A percentile compares a stretch with the other conserved stretches of the same genome.
Conservation (phyloP, 495 filamentous ascomycete genomes). For the Physcia stellaris region DNA sequence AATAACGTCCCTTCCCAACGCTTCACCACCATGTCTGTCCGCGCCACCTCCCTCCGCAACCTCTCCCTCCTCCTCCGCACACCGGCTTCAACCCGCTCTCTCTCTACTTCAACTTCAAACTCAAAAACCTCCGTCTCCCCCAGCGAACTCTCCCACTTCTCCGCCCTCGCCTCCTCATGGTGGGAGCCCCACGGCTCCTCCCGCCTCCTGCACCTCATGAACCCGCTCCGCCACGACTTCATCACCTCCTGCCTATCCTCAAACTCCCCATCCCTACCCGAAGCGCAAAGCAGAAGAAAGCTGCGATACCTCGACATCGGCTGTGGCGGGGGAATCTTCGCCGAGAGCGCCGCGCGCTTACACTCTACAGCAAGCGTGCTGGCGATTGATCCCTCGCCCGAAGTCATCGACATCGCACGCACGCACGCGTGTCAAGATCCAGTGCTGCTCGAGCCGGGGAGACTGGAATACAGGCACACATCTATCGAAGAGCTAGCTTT, state of each 20-base stretch:
- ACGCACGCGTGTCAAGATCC: conserved; percentile 61
- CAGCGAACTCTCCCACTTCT: conserved; percentile 86
- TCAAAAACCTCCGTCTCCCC: conserved; percentile 61
- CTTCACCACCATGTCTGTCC: too few relatives aligned
- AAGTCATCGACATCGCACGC: conserved; percentile 67
- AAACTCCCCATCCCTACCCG: conserved; percentile 19
- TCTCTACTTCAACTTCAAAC: conserved; percentile 13
- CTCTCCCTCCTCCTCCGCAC: conserved; percentile 1
- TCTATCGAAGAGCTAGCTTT: conserved; percentile 54
- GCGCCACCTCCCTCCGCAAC: conserved; percentile 1
- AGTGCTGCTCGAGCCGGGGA: conserved; percentile 33
- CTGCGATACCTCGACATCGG: conserved; percentile 81
- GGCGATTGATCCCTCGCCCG: conserved; percentile 70
- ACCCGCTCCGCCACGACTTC: conserved; percentile 89
- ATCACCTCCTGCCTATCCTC: conserved; percentile 55
- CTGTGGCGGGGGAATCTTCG: conserved; percentile 94
- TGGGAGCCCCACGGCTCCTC: conserved; percentile 95
- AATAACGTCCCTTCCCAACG: too few relatives aligned
- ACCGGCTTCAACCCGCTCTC: background rate
- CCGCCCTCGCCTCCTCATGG: conserved; percentile 82
- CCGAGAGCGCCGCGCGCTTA: conserved; percentile 75
- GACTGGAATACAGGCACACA: conserved; percentile 55
- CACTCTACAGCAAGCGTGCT: conserved; percentile 50
- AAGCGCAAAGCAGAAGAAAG: conserved; percentile 1
- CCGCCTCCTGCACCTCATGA: conserved; percentile 91